Conservation (phyloP, 1,284 basidiomycete species). For the Cryptococcus depauperatus region DNA sequence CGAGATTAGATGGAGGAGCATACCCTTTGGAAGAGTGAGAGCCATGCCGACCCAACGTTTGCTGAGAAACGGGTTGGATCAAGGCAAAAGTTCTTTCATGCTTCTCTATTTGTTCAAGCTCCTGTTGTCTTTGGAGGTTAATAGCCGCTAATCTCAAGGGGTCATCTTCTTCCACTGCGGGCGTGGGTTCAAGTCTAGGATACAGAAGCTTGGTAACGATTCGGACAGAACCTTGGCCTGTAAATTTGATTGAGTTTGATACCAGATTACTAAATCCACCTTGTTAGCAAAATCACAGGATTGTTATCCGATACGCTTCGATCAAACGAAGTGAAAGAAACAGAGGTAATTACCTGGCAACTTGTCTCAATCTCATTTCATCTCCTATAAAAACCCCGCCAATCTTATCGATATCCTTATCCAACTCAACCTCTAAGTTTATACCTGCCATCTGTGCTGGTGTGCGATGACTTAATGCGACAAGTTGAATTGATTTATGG, state of each 20-base stretch:
- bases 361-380: conserved; percentile 64
- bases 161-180: conserved; percentile 25
- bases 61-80: background rate
- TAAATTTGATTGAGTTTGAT: conserved; percentile 56
- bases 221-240: conserved; percentile 52
- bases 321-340: background rate
- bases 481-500: conserved; percentile 70
- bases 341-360: conserved; percentile 54
- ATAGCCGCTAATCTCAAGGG: conserved; percentile 24
- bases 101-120: conserved; percentile 17
- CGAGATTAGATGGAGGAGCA: background rate
- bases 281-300: background rate
- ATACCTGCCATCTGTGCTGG: conserved; percentile 65
- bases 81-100: background rate
- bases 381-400: conserved; percentile 48
- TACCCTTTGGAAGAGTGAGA: background rate
- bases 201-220: conserved; percentile 42
- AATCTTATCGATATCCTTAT: conserved; percentile 64
- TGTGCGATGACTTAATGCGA: conserved; percentile 66
- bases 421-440: conserved; percentile 61
- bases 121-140: conserved; percentile 20
- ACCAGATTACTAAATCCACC: conserved; percentile 37
- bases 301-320: background rate
- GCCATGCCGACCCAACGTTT: background rate
- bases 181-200: conserved; percentile 33